A percentile compares a stretch with the other conserved stretches of the same genome.
phyloP scores from a whole-genome alignment of 331 rosid genomes.

The Acacia concinna region DNA sequence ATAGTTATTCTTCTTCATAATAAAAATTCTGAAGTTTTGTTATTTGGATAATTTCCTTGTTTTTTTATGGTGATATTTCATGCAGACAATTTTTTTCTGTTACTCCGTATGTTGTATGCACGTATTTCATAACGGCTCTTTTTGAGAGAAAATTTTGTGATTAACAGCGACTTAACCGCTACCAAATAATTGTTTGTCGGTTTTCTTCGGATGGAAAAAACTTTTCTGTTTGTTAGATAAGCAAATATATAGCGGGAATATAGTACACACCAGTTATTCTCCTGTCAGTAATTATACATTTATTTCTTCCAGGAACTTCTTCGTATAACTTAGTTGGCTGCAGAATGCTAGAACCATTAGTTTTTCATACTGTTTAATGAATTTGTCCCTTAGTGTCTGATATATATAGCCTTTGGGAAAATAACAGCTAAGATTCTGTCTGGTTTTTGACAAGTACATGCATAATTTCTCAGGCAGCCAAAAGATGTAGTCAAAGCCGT shows the following conservation, averaged over 20 bases:
- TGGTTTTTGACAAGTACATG: conserved; percentile 33
- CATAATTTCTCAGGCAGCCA: conserved; percentile 75
- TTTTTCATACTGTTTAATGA: conserved; percentile 1
- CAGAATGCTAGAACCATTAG: not conserved
- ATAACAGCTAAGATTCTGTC: not conserved
- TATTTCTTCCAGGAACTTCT: not conserved
- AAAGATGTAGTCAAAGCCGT: conserved; percentile 96
- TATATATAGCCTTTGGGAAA: conserved; percentile 8
- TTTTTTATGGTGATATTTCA: conserved; percentile 29
- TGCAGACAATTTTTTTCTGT: conserved; percentile 21
- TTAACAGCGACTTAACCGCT: not conserved
- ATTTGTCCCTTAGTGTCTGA: not conserved
- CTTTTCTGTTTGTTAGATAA: not conserved
- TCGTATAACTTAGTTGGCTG: conserved; percentile 17
- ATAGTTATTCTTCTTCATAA: not conserved
- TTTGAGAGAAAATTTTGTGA: conserved; percentile 26
- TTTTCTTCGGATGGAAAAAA: conserved; percentile 10
- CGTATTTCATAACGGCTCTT: not conserved
- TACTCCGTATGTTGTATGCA: not conserved
- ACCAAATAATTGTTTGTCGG: not conserved
- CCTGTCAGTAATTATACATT: not conserved
- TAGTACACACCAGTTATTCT: conserved; percentile 1
- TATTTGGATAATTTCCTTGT: conserved; percentile 4
- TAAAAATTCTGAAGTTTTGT: not conserved
- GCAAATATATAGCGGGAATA: conserved; percentile 15